Evolutionary conservation across 192 early-diverging fungal genomes (phyloP), one percentile per base, ranked within the genome.

Genomic region (Spinellus fusiger): DNA sequence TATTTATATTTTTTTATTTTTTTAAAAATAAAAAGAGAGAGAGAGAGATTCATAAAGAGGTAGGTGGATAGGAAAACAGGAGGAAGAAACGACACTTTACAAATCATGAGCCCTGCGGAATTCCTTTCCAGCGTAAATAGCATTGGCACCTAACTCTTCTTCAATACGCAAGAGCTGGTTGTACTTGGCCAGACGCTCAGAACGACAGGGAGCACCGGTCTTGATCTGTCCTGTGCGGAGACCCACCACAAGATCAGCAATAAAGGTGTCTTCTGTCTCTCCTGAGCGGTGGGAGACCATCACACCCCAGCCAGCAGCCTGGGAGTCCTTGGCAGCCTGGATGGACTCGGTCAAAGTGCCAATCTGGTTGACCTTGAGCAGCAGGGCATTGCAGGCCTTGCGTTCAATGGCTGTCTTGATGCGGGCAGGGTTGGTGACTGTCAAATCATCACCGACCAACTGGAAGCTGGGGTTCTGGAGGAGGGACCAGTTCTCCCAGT

Each of bases 291-390:
- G 96, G 65, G 94, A 96, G 61, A 95, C 94, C 96, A 98, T 98
- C 77, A 97, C 94, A 68, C 96, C 96, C 96, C 96, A 98, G 59
- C 95, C 95, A 62, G 86, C 92, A 47, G 71, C 62, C 64, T 92
- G 90, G 58, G 94, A 84, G 54, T 81, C 70, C 59, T 78, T 74
- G 49, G 88, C 84, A 44, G 88, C 88, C 73, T 87, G 81, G 78
- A 98, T 98, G 48, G 89, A 91, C 82, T 98, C 96, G 69, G 90
- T 93, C 27, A 98, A 83, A 58, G 92, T 92, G 55, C 96, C 96
- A 76, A 98, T 98, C 78, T 97, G 96, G 87, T 98, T 98, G 65
- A 98, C 93, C 84, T 98, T 98, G 73, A 98, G 85, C 68, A 98
- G 80, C 38, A 98, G 85, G 16, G 85, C 92, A 66, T 93, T 95